phyloP scores from a whole-genome alignment of 2,329 filamentous ascomycete genomes.

The Sarocladiaceae sp. region DNA sequence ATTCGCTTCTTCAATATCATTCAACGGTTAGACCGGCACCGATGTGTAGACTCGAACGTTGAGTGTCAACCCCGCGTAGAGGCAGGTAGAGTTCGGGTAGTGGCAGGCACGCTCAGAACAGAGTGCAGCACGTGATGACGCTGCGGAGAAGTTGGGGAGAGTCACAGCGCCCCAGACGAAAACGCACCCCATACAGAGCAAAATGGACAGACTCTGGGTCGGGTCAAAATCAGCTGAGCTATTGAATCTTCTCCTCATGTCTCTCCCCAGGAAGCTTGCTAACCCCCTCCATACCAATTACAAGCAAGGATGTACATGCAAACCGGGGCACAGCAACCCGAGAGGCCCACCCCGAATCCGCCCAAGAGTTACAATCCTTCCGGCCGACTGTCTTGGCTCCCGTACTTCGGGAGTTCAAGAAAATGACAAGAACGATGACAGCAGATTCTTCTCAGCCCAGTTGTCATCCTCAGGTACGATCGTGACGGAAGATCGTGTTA shows the following conservation, averaged over 20 bases:
- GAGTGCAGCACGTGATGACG: conserved; percentile 11
- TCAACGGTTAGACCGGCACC: too few relatives aligned
- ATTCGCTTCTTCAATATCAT: too few relatives aligned
- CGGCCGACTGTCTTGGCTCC: too few relatives aligned
- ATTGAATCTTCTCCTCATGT: conserved; percentile 8
- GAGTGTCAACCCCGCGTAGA: not conserved
- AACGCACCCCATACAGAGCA: conserved; percentile 9
- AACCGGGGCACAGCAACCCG: not conserved
- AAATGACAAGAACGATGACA: too few relatives aligned
- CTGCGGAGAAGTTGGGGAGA: conserved; percentile 12
- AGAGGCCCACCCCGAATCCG: not conserved
- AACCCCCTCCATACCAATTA: too few relatives aligned
- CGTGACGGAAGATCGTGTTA: too few relatives aligned
- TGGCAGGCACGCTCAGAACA: too few relatives aligned
- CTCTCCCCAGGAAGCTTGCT: too few relatives aligned
- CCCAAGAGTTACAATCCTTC: not conserved
- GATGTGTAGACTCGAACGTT: not conserved
- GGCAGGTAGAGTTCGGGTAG: conserved; percentile 7
- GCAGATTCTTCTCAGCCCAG: too few relatives aligned
- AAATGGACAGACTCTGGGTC: too few relatives aligned
- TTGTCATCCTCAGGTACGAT: too few relatives aligned
- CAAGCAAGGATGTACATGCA: conserved; percentile 4
- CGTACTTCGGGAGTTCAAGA: too few relatives aligned
- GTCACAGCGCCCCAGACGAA: not conserved
- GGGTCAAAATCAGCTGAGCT: conserved; percentile 4